Percentiles rank a stretch among this genome's conserved stretches.
These are phyloP conservation scores for Calonectria pauciramosa DNA, from an alignment of 2,329 filamentous ascomycete genomes.

Conservation along the genomic window DNA sequence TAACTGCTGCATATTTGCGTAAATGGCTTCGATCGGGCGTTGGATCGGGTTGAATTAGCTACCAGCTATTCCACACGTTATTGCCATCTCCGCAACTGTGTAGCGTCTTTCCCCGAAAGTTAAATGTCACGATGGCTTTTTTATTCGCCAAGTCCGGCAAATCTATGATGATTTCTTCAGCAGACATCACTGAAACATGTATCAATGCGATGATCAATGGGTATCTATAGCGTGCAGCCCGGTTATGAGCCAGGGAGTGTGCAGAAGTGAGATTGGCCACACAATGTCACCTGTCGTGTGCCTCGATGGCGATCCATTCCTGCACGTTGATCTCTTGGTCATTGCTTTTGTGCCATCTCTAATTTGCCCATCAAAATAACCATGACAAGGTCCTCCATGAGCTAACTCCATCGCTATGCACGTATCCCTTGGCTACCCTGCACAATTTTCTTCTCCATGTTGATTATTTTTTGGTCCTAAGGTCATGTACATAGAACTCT, in stretches of 20 bases:
- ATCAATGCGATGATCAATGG: neutral
- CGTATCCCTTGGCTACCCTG: neutral
- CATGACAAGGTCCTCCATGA: slow-evolving; percentile 4
- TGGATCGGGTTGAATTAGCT: neutral
- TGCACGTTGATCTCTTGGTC: slow-evolving; percentile 12
- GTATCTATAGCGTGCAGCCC: neutral
- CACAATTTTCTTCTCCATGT: neutral
- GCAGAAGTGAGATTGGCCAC: neutral
- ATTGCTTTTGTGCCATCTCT: slow-evolving; percentile 15
- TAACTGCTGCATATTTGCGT: neutral
- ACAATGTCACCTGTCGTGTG: neutral
- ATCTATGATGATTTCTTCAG: neutral
- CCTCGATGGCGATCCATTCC: neutral
- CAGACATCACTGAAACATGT: neutral
- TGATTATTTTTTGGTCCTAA: slow-evolving; percentile 53
- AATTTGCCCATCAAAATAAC: slow-evolving; percentile 1
- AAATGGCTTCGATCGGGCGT: neutral
- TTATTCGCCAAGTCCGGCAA: neutral
- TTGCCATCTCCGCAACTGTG: neutral
- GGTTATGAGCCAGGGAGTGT: neutral
- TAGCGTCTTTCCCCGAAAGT: neutral
- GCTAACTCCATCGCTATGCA: slow-evolving; percentile 44
- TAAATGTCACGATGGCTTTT: neutral
- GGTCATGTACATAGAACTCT: slow-evolving; percentile 70
- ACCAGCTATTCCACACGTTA: neutral